These are phyloP conservation scores for Neurospora sublineolata DNA, from an alignment of 495 filamentous ascomycete species.

Conservation along the genomic window DNA sequence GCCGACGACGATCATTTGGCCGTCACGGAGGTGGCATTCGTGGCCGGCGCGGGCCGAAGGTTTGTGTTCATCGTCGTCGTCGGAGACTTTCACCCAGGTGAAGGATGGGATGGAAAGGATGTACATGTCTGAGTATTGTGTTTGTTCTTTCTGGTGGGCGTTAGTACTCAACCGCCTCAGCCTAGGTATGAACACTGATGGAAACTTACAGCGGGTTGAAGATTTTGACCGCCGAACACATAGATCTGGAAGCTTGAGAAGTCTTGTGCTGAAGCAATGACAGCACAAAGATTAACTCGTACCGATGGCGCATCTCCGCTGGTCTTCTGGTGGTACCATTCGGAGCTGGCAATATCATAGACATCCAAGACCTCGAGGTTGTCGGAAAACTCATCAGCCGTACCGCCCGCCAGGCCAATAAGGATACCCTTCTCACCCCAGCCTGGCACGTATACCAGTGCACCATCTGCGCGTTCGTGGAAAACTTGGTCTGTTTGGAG, in stretches of 20 bases:
- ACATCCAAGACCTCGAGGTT: conserved; percentile 64
- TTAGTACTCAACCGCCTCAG: not conserved
- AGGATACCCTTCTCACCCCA: conserved; percentile 59
- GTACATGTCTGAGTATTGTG: conserved; percentile 64
- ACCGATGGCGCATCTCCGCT: conserved; percentile 49
- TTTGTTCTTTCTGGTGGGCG: conserved; percentile 26
- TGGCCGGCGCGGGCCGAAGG: conserved; percentile 58
- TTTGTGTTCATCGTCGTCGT: conserved; percentile 30
- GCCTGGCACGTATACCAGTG: conserved; percentile 58
- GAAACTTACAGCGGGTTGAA: conserved; percentile 39
- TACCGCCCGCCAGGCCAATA: conserved; percentile 59
- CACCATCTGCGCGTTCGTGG: conserved; percentile 58
- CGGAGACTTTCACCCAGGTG: conserved; percentile 58
- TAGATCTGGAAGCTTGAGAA: conserved; percentile 63
- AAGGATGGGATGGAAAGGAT: conserved; percentile 65
- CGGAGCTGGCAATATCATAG: conserved; percentile 62
- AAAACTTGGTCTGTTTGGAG: conserved; percentile 52
- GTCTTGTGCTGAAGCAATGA: conserved; percentile 57
- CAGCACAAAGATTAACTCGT: conserved; percentile 64
- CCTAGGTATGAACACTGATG: not conserved
- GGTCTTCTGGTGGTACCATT: conserved; percentile 69
- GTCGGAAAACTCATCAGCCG: conserved; percentile 46
- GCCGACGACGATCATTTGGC: conserved; percentile 61
- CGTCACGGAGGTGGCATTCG: conserved; percentile 55
- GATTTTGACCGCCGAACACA: conserved; percentile 64